Percentiles rank a stretch among this genome's conserved stretches.
Conservation (phyloP, 495 filamentous ascomycete species). For the Aspergillus olivimuriae region DNA sequence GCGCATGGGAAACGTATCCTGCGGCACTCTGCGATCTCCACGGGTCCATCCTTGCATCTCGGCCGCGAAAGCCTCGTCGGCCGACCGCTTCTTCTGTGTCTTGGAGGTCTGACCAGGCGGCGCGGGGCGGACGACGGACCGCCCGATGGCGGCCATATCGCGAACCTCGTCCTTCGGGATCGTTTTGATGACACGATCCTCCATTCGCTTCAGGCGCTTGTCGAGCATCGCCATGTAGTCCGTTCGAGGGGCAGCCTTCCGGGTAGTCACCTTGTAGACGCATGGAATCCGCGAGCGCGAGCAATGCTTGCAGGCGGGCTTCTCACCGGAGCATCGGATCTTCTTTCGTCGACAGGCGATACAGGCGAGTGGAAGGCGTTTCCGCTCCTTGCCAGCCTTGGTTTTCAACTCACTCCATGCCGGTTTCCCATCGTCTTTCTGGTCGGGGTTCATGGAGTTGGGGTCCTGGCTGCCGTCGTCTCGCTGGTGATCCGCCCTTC, state of each 20-base stretch:
- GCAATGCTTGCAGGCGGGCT: constrained; percentile 96
- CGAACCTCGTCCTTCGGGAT: constrained; percentile 76
- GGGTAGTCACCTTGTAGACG: constrained; percentile 95
- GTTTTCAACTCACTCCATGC: constrained; percentile 97
- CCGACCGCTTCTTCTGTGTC: constrained; percentile 71
- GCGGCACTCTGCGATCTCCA: constrained; percentile 38
- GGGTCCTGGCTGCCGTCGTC: constrained; percentile 21
- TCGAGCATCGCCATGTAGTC: constrained; percentile 99
- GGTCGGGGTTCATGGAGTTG: constrained; percentile 34
- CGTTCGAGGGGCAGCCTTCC: constrained; percentile 91
- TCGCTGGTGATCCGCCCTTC: constrained; percentile 15
- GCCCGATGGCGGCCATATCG: constrained; percentile 54
- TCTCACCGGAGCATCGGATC: constrained; percentile 96
- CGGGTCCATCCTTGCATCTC: constrained; percentile 81
- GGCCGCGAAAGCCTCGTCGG: constrained; percentile 79
- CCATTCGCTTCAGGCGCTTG: constrained; percentile 88
- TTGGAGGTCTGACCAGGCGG: constrained; percentile 54
- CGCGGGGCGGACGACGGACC: constrained; percentile 76
- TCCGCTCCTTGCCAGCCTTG: constrained; percentile 95
- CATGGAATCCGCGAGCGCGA: constrained; percentile 89
- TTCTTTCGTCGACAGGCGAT: constrained; percentile 97
- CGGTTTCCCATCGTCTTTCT: constrained; percentile 37
- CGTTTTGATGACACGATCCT: constrained; percentile 94
- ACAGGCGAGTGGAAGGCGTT: constrained; percentile 87
- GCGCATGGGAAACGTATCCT: constrained; percentile 49